Base-by-base conservation (phyloP, 768 basidiomycete genomes). In the Baorangia bicolor region DNA sequence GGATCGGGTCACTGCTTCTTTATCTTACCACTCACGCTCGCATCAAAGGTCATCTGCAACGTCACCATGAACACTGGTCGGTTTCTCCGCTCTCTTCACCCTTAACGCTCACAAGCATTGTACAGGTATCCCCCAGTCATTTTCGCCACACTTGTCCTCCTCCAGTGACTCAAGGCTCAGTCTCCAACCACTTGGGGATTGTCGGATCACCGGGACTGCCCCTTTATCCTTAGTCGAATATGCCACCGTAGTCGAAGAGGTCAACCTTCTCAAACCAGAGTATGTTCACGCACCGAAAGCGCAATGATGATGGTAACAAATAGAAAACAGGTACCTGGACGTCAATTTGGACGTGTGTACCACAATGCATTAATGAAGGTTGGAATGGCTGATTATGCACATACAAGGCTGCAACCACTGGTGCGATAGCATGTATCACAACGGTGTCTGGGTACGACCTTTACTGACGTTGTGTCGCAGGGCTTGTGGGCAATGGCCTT, bases 391-490 rank as follows among this genome's bases (percentile, higher is more conserved):
- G 92, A 96, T 72, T 98, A 89, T 66, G 87, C 92, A 1, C 91
- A n/a, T n/a, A 92, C 73, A 85, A 86, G 60, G 87, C 92, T 6
- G 87, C 87, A 5, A 78, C 86, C 6, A 84, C 84, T 0, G 86
- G 85, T 47, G 75, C 81, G 41, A 80, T 85, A n/a, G n/a, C n/a
- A 59, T 87, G 88, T 65, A 80, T 97, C 51, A 81, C 84, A 42
- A 85, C 88, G 6, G 74, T 94, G 49, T 77, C 84, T 34, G 94
- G 97, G 62, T 99, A 94, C 75, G 93, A 98, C 70, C 81, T 99
- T 13, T 99, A 99, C 73, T 99, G 96, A 70, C 96, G 98, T 72
- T 98, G 94, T 68, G 96, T 98, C 62, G 96, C 96, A 0, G 96
- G 96, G 3, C 87, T 99, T 53, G 96, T 98, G 56, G 96, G 96